Conservation (phyloP, 345 rosid genomes). For the Gossypioides kirkii region DNA sequence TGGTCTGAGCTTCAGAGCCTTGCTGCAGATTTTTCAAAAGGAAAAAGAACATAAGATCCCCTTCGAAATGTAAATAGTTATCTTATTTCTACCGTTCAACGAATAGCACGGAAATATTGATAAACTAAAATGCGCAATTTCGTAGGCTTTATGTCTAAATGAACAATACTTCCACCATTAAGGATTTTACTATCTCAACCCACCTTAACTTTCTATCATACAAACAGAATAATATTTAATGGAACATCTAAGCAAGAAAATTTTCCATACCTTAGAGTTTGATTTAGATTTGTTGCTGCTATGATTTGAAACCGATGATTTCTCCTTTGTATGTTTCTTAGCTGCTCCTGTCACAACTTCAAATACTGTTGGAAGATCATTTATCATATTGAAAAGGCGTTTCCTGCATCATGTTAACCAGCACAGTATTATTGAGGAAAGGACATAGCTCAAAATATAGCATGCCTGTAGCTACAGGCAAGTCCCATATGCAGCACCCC, state of each 20-base stretch:
- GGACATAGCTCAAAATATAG: not conserved
- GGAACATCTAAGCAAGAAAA: not conserved
- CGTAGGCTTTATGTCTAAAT: slow-evolving; percentile 4
- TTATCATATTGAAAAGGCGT: slow-evolving; percentile 72
- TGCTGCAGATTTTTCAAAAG: slow-evolving; percentile 24
- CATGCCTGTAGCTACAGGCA: not conserved
- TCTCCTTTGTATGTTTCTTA: slow-evolving; percentile 62
- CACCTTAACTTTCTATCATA: not conserved
- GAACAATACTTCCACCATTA: not conserved
- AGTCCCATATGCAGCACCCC: not conserved
- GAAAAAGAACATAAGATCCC: not conserved
- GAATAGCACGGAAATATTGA: not conserved
- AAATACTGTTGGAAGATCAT: slow-evolving; percentile 80
- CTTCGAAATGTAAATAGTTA: not conserved
- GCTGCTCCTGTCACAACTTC: slow-evolving; percentile 67
- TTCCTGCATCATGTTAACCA: slow-evolving; percentile 49
- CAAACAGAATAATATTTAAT: not conserved
- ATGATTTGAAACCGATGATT: slow-evolving; percentile 57
- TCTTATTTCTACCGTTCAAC: not conserved
- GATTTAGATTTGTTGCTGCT: slow-evolving; percentile 71
- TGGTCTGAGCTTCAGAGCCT: slow-evolving; percentile 48
- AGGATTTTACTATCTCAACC: not conserved
- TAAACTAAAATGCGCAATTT: not conserved
- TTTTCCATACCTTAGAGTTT: slow-evolving; percentile 50
- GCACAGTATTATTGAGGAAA: slow-evolving; percentile 5